Conservation (phyloP, 2,329 filamentous ascomycete species). For the Xylariaceae sp. region DNA sequence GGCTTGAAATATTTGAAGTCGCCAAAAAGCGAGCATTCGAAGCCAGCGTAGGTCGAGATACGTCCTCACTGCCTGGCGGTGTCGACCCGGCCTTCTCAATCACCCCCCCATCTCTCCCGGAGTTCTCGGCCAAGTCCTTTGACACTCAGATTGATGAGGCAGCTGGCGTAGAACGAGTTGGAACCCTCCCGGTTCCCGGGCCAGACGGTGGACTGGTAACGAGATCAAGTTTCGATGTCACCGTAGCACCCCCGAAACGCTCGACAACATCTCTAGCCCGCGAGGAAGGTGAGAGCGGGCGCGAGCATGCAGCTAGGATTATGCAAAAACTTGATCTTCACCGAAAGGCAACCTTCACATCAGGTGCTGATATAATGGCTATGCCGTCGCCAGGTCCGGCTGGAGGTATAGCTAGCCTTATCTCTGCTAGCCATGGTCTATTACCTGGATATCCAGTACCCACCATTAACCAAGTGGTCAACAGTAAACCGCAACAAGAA, state of each 20-base stretch:
- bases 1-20: constrained; percentile 91
- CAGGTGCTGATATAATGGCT: constrained; percentile 47
- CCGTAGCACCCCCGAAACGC: constrained; percentile 52
- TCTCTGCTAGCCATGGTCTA: constrained; percentile 82
- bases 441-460: constrained; percentile 64
- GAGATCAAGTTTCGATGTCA: constrained; percentile 76
- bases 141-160: constrained; percentile 64
- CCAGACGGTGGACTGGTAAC: constrained; percentile 59
- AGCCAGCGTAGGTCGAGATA: constrained; percentile 63
- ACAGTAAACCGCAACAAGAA: constrained; percentile 43
- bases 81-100: constrained; percentile 87
- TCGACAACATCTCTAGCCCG: constrained; percentile 63
- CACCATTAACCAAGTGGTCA: constrained; percentile 34
- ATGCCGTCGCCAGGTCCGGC: constrained; percentile 48
- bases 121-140: constrained; percentile 82
- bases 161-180: constrained; percentile 60
- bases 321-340: constrained; percentile 93
- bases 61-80: constrained; percentile 52
- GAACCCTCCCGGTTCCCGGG: constrained; percentile 69
- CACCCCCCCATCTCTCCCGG: constrained; percentile 82
- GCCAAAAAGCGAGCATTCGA: constrained; percentile 93
- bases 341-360: constrained; percentile 72
- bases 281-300: constrained; percentile 75
- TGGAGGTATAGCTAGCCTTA: constrained; percentile 81
- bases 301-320: constrained; percentile 84